Base-by-base conservation (phyloP, 2,329 filamentous ascomycete species). In the Stenocarpella maydis region DNA sequence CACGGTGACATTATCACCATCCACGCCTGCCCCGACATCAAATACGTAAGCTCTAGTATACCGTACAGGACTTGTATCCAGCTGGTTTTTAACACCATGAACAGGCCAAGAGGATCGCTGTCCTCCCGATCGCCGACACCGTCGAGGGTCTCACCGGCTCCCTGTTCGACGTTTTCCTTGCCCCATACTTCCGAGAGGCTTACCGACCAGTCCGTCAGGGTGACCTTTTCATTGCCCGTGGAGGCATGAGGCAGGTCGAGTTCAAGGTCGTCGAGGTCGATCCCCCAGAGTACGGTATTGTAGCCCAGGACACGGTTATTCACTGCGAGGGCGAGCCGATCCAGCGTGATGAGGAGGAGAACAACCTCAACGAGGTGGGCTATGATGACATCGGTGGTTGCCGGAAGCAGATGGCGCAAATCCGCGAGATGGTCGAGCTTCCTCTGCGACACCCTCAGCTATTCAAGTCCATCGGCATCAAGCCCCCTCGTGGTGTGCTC, bases 401-500 rank as follows among this genome's bases (percentile, higher is more conserved):
- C 89, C 90, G 96, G 79, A 99, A 99, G 86, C 96, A 99, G 85
- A 98, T 99, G 96, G 96, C 96, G 73, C 96, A 99, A 87, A 97
- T 99, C 77, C 93, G 96, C 80, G 96, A 99, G 82, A 91, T 99
- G 87, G 96, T 99, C 74, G 96, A 99, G 87, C 87, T 99, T 75
- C 96, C 96, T 72, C 89, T 99, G 72, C 91, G 96, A 78, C 96
- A 99, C 83, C 96, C 96, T 71, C 96, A 98, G 82, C 92, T 99
- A 63, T 99, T 99, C 92, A 99, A 98, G 88, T 98, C 95, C 49
- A 98, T 99, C 79, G 96, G 96, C 90, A 98, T 99, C 86, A 99
- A 99, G 89, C 96, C 96, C 68, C 96, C 96, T 54, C 94, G 96
- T 78, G 96, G 96, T 90, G 97, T 98, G 78, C 89, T 99, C 79